Percentiles rank a stretch among this genome's conserved stretches.
These are phyloP conservation scores for Mucor ambiguus DNA, from an alignment of 371 early-diverging fungal species.

Conservation along the genomic window DNA sequence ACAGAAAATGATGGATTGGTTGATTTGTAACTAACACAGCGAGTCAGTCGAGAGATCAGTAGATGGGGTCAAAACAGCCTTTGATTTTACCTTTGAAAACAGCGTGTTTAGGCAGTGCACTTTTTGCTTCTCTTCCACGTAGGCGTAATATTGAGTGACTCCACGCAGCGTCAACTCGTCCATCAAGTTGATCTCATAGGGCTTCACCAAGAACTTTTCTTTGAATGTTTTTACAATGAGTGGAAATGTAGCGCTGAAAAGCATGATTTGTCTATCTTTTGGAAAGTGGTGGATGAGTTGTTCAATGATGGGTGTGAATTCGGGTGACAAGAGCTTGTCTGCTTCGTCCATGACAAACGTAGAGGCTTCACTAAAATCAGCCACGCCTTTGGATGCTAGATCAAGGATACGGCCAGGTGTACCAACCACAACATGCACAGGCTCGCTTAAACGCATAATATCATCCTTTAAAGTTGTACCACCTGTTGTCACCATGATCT, in stretches of 20 bases:
- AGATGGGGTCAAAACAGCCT: too few species aligned
- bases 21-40: slow-evolving; percentile 82
- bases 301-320: slow-evolving; percentile 95
- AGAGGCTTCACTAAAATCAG: slow-evolving; percentile 80
- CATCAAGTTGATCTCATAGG: slow-evolving; percentile 98
- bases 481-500: slow-evolving; percentile 97
- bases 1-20: slow-evolving; percentile 99
- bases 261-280: slow-evolving; percentile 88
- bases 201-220: slow-evolving; percentile 89
- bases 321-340: slow-evolving; percentile 95
- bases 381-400: slow-evolving; percentile 88
- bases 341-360: slow-evolving; percentile 99
- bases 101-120: slow-evolving; percentile 97
- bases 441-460: slow-evolving; percentile 88
- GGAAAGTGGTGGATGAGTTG: slow-evolving; percentile 86
- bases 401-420: slow-evolving; percentile 98
- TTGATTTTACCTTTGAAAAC: slow-evolving; percentile 86
- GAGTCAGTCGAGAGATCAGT: too few species aligned
- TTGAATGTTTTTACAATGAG: slow-evolving; percentile 94
- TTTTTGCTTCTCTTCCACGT: slow-evolving; percentile 97
- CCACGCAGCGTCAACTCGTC: slow-evolving; percentile 97
- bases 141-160: slow-evolving; percentile 98
- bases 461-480: slow-evolving; percentile 98
- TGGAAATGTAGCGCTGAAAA: slow-evolving; percentile 99
- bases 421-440: slow-evolving; percentile 94